These are phyloP conservation scores for Candida coleopterorum DNA, from an alignment of 805 yeast genomes.

Conservation along the genomic window DNA sequence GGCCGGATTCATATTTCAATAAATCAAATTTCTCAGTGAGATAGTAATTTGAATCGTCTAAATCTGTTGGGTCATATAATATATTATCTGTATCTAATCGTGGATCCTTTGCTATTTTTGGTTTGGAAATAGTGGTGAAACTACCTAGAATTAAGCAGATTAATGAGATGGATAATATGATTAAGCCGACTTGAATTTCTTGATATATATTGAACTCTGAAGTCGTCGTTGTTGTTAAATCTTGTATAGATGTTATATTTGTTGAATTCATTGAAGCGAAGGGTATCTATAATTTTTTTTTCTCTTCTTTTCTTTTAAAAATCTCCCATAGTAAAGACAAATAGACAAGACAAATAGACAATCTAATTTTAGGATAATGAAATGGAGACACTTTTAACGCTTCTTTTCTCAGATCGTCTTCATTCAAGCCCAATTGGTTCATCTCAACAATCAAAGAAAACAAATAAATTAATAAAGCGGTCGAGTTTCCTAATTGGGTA, in stretches of 20 bases:
- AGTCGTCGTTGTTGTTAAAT: not conserved
- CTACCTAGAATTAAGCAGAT: constrained; percentile 19
- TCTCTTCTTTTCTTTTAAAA: too few relatives aligned
- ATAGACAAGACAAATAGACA: too few relatives aligned
- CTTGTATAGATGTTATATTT: not conserved
- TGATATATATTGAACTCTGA: not conserved
- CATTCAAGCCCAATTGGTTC: too few relatives aligned
- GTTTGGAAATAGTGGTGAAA: constrained; percentile 18
- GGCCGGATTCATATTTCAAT: constrained; percentile 2
- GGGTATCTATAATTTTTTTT: too few relatives aligned
- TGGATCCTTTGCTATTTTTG: constrained; percentile 21
- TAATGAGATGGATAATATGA: constrained; percentile 19
- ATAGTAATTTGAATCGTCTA: constrained; percentile 15
- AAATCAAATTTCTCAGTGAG: constrained; percentile 10
- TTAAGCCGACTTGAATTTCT: not conserved
- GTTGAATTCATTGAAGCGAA: constrained; percentile 2
- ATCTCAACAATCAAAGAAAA: too few relatives aligned
- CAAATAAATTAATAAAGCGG: too few relatives aligned
- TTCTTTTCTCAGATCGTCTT: too few relatives aligned
- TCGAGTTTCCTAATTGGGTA: too few relatives aligned
- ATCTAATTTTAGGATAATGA: too few relatives aligned
- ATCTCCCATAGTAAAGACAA: too few relatives aligned
- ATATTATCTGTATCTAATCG: constrained; percentile 10
- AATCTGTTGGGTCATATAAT: constrained; percentile 20
- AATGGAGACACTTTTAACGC: too few relatives aligned